Base-by-base conservation (phyloP, 352 stramenopile genomes). In the Globisporangium radiosum region DNA sequence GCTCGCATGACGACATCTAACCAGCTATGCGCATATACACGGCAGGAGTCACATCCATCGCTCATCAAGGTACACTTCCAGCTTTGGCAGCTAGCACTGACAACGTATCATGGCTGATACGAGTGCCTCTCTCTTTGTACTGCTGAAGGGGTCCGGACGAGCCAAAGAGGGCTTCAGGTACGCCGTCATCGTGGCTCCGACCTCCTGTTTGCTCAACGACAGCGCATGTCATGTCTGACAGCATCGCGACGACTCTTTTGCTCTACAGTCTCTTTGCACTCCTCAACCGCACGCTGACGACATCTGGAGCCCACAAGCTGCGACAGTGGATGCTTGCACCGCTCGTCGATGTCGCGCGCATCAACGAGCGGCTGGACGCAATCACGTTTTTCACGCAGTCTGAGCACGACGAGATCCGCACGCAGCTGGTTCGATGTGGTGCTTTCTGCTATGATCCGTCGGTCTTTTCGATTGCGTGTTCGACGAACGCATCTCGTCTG, bases 101-200 rank as follows among this genome's bases (percentile, higher is more conserved):
- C 33, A 7, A 43, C 33, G 3, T 33, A 13, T 33, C 11, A 15
- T 54, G 44, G 14, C 53, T 51, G 4, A 56, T 7, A 40, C 17
- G n/a, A n/a, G 0, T 50, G 39, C 1, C 25, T 33, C 25, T 25
- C 9, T 47, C 50, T 38, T 43, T 54, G 39, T 70, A 37, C 44
- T 25, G 25, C 17, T 9, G 11, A 25, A 92, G 83, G 75, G 76
- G 43, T 72, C 64, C 57, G 85, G 83, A n/a, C 71, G 76, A 64
- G 73, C 81, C 5, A 95, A 93, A 66, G 85, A 94, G 79, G 85
- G 85, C 5, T 92, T 92, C 54, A 94, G 85, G 85, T 92, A 49
- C 17, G 40, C 58, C 9, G 56, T 50, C 44, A n/a, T 17, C 1
- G 5, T 44, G 33, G 4, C 50, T 39, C 2, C 4, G 40, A 33